Base-by-base conservation (phyloP, 2,329 filamentous ascomycete species). In the Aspergillus fumigatus region DNA sequence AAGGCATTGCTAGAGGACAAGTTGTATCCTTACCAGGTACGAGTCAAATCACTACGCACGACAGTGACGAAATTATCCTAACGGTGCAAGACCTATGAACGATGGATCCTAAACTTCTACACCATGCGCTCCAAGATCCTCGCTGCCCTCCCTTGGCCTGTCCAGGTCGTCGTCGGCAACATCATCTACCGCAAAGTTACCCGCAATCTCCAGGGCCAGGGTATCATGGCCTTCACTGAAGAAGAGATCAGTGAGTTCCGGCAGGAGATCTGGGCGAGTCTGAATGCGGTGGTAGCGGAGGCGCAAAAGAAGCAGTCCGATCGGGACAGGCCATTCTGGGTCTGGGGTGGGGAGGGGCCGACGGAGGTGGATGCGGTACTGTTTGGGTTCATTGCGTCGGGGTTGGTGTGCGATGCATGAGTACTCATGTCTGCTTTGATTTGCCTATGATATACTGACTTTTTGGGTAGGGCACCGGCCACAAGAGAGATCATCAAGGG, bases 61-160 rank as follows among this genome's bases (percentile, higher is more conserved):
- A 10, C 10, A n/a, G 23, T 3, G 2, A 21, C 27, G 19, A 50
- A 1, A 48, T 32, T 14, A 25, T 54, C 4, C 32, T 47, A 45
- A 40, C 9, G 25, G 21, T 9, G 51, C 14, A 53, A 80, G 76
- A 67, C 60, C 1, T 74, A 76, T 43, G 84, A 88, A 70, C 75
- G 78, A 58, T 88, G 84, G 84, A 66, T 78, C 2, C 73, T 83
- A 55, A 85, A 87, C 65, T 87, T 82, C 72, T 78, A 82, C 57
- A 68, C 72, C 14, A 86, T 85, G 83, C 80, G 84, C 17, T 77
- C 78, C 51, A 71, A 80, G 40, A 70, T 79, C 0, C 72, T 88
- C 6, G 70, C 65, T 9, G 53, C 76, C 0, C 59, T 86, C 1
- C 80, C 83, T 0, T 87, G 80, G 64, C 80, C 79, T 0, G 40